These are phyloP conservation scores for Wickerhamiella azyma DNA, from an alignment of 805 yeast genomes.

Conservation along the genomic window DNA sequence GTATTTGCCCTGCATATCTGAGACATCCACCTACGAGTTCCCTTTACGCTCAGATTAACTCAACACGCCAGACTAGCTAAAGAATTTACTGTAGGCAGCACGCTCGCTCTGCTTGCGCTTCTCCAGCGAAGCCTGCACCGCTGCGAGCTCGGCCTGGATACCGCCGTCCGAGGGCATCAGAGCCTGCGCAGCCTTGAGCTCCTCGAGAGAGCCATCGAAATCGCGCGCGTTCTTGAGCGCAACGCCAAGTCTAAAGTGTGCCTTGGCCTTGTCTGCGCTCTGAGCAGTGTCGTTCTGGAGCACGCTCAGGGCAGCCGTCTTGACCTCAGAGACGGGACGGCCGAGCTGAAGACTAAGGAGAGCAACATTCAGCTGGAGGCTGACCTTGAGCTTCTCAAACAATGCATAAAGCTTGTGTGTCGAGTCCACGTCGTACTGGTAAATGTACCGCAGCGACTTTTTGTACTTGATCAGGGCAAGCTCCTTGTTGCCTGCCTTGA, in stretches of 20 bases:
- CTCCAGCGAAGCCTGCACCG: constrained; percentile 40
- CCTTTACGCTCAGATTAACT: too few species aligned
- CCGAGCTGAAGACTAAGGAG: constrained; percentile 55
- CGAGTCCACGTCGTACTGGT: constrained; percentile 62
- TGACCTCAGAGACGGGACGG: constrained; percentile 35
- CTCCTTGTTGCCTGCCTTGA: constrained; percentile 48
- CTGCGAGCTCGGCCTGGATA: constrained; percentile 47
- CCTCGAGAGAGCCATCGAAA: constrained; percentile 53
- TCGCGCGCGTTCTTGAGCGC: constrained; percentile 53
- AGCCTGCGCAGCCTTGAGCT: constrained; percentile 50
- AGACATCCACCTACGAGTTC: too few species aligned
- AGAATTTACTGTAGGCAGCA: constrained; percentile 31
- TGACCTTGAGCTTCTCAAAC: constrained; percentile 42
- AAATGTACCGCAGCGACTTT: constrained; percentile 57
- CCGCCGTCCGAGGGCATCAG: constrained; percentile 61
- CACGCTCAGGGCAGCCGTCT: constrained; percentile 52
- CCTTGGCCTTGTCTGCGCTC: constrained; percentile 66
- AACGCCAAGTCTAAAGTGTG: constrained; percentile 70
- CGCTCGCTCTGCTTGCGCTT: constrained; percentile 35
- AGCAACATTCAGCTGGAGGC: constrained; percentile 60
- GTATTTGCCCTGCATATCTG: too few species aligned
- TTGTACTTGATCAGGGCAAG: constrained; percentile 53
- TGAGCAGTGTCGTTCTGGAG: constrained; percentile 43
- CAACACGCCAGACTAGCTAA: too few species aligned
- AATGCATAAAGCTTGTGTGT: constrained; percentile 25